Evolutionary conservation across 345 rosid genomes (phyloP).

Genomic region (Geranium brycei): DNA sequence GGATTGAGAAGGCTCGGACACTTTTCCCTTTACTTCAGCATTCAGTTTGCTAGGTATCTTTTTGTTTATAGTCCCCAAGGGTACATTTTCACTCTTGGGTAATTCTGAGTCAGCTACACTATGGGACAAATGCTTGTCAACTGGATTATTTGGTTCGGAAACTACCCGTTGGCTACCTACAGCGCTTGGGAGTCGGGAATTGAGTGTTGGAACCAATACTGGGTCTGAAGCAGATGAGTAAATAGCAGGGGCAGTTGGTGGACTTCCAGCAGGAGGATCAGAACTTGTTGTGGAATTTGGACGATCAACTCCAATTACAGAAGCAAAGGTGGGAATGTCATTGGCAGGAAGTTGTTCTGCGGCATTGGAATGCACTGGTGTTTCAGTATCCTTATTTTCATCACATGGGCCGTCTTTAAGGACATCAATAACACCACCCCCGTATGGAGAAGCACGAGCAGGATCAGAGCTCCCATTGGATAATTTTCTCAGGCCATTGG

Average conservation of each 20-base stretch:
- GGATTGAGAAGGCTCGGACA: constrained; percentile 21
- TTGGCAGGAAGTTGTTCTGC: constrained; percentile 12
- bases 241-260: constrained; percentile 23
- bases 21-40: constrained; percentile 19
- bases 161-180: constrained; percentile 17
- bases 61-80: constrained; percentile 1
- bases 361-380: constrained; percentile 8
- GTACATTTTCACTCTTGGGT: constrained; percentile 12
- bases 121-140: constrained; percentile 9
- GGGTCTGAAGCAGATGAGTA: constrained; percentile 29
- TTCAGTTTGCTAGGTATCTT: constrained; percentile 15
- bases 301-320: constrained; percentile 23
- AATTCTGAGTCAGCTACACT: constrained; percentile 5
- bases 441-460: constrained; percentile 11
- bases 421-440: constrained; percentile 9
- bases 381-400: constrained; percentile 9
- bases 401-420: constrained; percentile 14
- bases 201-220: constrained; percentile 22
- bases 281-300: constrained; percentile 19
- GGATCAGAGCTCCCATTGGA: constrained; percentile 27
- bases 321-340: constrained; percentile 9
- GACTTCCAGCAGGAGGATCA: constrained; percentile 10
- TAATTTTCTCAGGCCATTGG: constrained; percentile 27
- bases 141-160: constrained; percentile 24
- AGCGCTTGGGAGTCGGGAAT: constrained; percentile 14